Conservation (phyloP, 1,284 basidiomycete species). For the Hymenochaete sp. region DNA sequence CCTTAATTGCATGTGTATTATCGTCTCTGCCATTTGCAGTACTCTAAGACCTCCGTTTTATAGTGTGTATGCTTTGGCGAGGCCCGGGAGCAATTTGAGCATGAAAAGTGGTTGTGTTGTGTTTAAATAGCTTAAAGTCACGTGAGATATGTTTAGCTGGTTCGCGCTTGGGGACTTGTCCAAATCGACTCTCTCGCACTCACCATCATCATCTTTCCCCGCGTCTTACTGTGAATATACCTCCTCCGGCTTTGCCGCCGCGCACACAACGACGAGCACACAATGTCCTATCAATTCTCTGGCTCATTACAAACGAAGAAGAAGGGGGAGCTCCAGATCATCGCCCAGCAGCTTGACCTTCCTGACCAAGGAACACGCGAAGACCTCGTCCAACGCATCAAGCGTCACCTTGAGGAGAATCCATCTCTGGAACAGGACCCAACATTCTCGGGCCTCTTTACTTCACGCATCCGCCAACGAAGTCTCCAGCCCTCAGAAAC, state of each 20-base stretch:
- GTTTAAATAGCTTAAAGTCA: too few relatives aligned
- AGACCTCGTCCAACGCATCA: constrained; percentile 47
- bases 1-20: too few relatives aligned
- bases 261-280: background rate
- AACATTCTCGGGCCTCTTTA: constrained; percentile 45
- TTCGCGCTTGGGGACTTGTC: too few relatives aligned
- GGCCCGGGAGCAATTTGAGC: too few relatives aligned
- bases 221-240: background rate
- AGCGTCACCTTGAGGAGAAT: constrained; percentile 46
- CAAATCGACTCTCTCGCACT: background rate
- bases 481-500: constrained; percentile 33
- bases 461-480: constrained; percentile 30
- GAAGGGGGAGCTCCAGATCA: constrained; percentile 52
- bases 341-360: constrained; percentile 42
- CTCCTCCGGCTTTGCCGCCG: background rate
- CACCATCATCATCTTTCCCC: background rate
- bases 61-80: too few relatives aligned
- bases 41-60: too few relatives aligned
- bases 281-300: constrained; percentile 21
- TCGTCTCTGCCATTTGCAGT: too few relatives aligned
- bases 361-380: constrained; percentile 51
- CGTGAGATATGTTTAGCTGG: too few relatives aligned
- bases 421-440: constrained; percentile 46
- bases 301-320: constrained; percentile 50
- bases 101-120: too few relatives aligned